These are phyloP conservation scores for Suillus paluster DNA, from an alignment of 768 basidiomycete genomes.

Conservation along the genomic window DNA sequence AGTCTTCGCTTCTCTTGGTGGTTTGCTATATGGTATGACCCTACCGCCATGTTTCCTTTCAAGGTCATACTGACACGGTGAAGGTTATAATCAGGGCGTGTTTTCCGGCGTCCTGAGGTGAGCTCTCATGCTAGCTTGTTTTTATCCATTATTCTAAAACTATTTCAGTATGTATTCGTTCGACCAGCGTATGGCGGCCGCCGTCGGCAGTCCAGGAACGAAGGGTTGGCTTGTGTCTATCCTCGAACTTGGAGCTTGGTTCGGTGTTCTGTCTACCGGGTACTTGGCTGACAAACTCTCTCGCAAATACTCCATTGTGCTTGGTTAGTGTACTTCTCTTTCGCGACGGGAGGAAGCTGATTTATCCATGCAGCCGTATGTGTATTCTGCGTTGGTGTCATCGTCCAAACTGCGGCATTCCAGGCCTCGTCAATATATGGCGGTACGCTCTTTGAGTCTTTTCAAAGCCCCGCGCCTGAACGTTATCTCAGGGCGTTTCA, in stretches of 20 bases:
- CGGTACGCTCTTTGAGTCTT: slow-evolving; percentile 33
- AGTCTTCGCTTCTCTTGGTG: slow-evolving; percentile 80
- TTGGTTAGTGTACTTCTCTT: slow-evolving; percentile 41
- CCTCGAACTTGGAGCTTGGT: slow-evolving; percentile 77
- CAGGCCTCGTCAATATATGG: slow-evolving; percentile 68
- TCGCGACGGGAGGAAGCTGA: not conserved
- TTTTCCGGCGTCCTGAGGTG: slow-evolving; percentile 77
- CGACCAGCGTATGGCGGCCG: slow-evolving; percentile 56
- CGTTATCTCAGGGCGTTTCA: slow-evolving; percentile 54
- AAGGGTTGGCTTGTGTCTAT: slow-evolving; percentile 79
- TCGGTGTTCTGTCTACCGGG: slow-evolving; percentile 74
- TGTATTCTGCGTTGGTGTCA: slow-evolving; percentile 72
- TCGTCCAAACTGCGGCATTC: slow-evolving; percentile 68
- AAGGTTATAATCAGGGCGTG: slow-evolving; percentile 54
- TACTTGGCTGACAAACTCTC: slow-evolving; percentile 74
- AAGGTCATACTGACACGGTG: slow-evolving; percentile 1
- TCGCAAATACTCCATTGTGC: slow-evolving; percentile 71
- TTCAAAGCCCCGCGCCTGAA: not conserved
- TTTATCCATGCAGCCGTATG: slow-evolving; percentile 48
- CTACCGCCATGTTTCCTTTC: slow-evolving; percentile 2
- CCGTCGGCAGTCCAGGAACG: slow-evolving; percentile 51
- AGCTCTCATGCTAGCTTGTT: slow-evolving; percentile 16
- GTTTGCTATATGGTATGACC: slow-evolving; percentile 52
- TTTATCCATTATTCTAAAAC: slow-evolving; percentile 7
- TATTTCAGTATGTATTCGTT: slow-evolving; percentile 53